Conservation (phyloP, 1,284 basidiomycete species). For the Albatrellus sp. region DNA sequence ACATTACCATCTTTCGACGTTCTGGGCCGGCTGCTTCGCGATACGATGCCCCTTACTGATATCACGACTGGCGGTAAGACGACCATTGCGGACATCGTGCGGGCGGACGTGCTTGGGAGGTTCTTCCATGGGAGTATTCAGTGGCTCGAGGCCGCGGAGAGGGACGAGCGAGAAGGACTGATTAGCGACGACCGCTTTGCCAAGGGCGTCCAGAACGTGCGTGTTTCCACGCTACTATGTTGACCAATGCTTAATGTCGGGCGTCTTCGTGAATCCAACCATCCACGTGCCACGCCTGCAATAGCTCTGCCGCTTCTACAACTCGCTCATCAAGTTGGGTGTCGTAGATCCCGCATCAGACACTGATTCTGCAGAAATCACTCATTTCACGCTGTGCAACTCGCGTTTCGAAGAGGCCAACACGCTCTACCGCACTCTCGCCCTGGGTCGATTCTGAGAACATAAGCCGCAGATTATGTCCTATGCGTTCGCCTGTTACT, state of each 20-base stretch:
- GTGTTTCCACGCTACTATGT: constrained; percentile 15
- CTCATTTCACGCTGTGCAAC: constrained; percentile 56
- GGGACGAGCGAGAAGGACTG: constrained; percentile 47
- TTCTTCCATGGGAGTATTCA: constrained; percentile 54
- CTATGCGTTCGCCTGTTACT: neutral
- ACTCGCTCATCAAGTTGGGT: constrained; percentile 48
- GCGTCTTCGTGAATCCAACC: neutral
- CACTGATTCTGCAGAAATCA: constrained; percentile 60
- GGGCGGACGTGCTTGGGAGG: constrained; percentile 48
- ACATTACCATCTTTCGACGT: constrained; percentile 63
- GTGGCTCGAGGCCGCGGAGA: constrained; percentile 57
- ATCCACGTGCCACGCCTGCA: neutral
- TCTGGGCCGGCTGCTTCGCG: constrained; percentile 50
- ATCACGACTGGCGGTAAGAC: constrained; percentile 28
- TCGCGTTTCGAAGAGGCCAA: constrained; percentile 66
- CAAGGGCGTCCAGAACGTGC: constrained; percentile 55
- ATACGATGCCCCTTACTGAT: constrained; percentile 34
- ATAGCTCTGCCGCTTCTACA: constrained; percentile 68
- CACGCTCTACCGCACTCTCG: constrained; percentile 50
- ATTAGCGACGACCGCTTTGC: constrained; percentile 61
- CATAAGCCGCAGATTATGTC: neutral
- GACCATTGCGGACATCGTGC: constrained; percentile 50
- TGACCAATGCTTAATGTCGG: neutral
- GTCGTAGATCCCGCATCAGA: constrained; percentile 50
- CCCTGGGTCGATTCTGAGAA: constrained; percentile 23